Conservation (phyloP, 2,329 filamentous ascomycete genomes). For the Sporothrix pseudoabietina region DNA sequence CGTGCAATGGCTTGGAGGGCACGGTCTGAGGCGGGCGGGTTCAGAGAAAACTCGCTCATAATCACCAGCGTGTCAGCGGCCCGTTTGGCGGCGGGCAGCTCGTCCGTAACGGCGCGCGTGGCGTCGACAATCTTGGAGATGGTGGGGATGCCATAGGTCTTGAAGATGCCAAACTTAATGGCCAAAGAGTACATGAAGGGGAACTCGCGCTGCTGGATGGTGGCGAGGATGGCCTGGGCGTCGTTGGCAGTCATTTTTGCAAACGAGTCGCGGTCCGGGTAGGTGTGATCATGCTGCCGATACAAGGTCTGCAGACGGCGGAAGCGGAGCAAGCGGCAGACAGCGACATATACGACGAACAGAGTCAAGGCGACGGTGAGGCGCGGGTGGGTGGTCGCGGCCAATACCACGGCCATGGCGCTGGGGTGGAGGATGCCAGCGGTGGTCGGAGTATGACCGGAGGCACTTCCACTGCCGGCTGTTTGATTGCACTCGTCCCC, state of each 20-base stretch:
- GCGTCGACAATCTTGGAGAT: constrained; percentile 44
- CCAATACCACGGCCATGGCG: background rate
- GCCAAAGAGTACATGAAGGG: constrained; percentile 45
- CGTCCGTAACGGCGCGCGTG: constrained; percentile 44
- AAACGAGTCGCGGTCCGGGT: constrained; percentile 44
- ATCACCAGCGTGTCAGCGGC: constrained; percentile 46
- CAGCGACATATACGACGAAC: constrained; percentile 40
- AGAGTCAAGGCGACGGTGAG: background rate
- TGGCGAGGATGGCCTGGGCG: constrained; percentile 49
- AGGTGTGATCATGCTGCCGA: constrained; percentile 30
- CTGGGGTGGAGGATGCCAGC: background rate
- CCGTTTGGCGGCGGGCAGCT: constrained; percentile 42
- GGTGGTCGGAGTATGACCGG: background rate
- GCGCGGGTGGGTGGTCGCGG: background rate
- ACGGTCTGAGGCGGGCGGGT: constrained; percentile 44
- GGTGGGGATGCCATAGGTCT: constrained; percentile 48
- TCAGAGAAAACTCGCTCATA: constrained; percentile 45
- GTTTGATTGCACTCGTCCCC: background rate
- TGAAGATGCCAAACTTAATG: constrained; percentile 47
- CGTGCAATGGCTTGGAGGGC: constrained; percentile 43
- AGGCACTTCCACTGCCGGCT: background rate
- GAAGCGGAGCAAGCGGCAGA: constrained; percentile 46
- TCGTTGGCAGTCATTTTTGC: constrained; percentile 48
- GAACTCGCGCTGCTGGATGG: constrained; percentile 43
- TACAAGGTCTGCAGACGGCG: constrained; percentile 40